phyloP scores from a whole-genome alignment of 2,329 filamentous ascomycete species.

The Amauroascus verrucosus region DNA sequence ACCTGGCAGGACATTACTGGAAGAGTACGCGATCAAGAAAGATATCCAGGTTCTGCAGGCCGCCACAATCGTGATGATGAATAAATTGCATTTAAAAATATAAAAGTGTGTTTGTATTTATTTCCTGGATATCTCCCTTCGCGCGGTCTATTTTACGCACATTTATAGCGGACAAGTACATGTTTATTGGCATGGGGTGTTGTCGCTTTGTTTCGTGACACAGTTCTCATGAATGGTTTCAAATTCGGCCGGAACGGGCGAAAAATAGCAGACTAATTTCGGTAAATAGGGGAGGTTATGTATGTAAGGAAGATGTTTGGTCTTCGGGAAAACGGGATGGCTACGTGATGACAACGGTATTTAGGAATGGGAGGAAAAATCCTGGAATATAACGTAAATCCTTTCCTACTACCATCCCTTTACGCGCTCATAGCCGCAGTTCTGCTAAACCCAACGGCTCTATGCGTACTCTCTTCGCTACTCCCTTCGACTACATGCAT shows the following conservation, averaged over 20 bases:
- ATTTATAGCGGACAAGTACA: background rate
- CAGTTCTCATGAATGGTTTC: no score
- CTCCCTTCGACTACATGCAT: constrained; percentile 64
- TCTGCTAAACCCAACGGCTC: constrained; percentile 48
- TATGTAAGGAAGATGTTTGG: no score
- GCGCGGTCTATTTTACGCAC: background rate
- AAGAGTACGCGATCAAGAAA: constrained; percentile 26
- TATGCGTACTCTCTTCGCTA: constrained; percentile 60
- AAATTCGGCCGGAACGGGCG: no score
- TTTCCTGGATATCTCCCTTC: background rate
- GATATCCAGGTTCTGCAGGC: constrained; percentile 9
- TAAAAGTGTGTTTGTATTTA: background rate
- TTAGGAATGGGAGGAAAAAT: no score
- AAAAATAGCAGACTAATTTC: background rate
- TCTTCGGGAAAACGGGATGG: no score
- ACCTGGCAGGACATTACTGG: constrained; percentile 84
- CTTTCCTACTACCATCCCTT: background rate
- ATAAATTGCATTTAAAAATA: background rate
- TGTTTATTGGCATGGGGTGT: background rate
- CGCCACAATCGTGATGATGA: constrained; percentile 5
- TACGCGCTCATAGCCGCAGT: background rate
- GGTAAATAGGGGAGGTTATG: background rate
- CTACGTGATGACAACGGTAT: no score
- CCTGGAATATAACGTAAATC: background rate
- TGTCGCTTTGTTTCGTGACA: background rate